A percentile compares a stretch with the other conserved stretches of the same genome.
Evolutionary conservation across 169 alveolate genomes (phyloP).

Genomic region (Cryptosporidium viatorum): DNA sequence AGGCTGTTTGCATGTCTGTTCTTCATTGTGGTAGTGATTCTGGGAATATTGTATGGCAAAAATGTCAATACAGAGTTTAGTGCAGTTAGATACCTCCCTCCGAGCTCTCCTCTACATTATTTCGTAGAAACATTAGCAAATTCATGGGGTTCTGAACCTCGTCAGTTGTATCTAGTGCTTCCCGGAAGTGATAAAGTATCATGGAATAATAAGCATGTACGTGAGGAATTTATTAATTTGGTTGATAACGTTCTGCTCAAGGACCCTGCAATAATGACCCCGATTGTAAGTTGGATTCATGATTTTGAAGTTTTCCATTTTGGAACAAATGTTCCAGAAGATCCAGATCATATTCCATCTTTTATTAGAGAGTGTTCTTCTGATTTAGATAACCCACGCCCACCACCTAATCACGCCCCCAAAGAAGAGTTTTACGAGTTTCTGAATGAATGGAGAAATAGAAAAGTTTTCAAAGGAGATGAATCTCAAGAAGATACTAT

Average conservation of each 20-base stretch:
- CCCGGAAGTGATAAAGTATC: slow-evolving; percentile 62
- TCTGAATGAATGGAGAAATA: slow-evolving; percentile 46
- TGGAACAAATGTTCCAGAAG: slow-evolving; percentile 36
- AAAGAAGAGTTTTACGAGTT: slow-evolving; percentile 43
- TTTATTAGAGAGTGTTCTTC: slow-evolving; percentile 58
- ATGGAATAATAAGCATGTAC: slow-evolving; percentile 28
- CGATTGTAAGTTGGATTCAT: slow-evolving; percentile 71
- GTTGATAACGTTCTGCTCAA: slow-evolving; percentile 54
- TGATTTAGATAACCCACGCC: slow-evolving; percentile 42
- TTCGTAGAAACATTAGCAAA: slow-evolving; percentile 60
- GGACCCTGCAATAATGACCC: slow-evolving; percentile 65
- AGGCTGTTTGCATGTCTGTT: slow-evolving; percentile 65
- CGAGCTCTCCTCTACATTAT: slow-evolving; percentile 56
- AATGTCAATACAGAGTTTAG: slow-evolving; percentile 69
- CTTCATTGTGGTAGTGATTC: slow-evolving; percentile 27
- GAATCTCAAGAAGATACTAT: slow-evolving; percentile 64
- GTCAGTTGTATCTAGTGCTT: slow-evolving; percentile 46
- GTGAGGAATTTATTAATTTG: slow-evolving; percentile 46
- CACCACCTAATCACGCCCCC: slow-evolving; percentile 56
- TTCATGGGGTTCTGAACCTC: slow-evolving; percentile 65
- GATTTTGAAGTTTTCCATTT: slow-evolving; percentile 50
- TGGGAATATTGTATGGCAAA: slow-evolving; percentile 32
- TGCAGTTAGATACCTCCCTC: slow-evolving; percentile 67
- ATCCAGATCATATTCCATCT: slow-evolving; percentile 54
- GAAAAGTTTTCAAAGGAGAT: slow-evolving; percentile 49